phyloP scores from a whole-genome alignment of 805 yeast species.

The Cyberlindnera galapagoensis region DNA sequence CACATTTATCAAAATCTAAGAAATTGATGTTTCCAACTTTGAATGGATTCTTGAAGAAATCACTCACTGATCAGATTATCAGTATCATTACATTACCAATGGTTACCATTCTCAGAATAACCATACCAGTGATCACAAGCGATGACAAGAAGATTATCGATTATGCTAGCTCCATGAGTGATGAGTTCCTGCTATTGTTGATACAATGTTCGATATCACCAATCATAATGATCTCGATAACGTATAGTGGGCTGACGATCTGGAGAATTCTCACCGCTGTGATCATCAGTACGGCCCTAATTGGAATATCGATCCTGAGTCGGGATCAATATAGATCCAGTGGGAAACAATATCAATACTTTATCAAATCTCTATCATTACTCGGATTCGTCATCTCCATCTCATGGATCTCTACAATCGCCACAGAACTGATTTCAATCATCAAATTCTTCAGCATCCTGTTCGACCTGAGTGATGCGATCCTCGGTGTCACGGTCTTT shows the following conservation, averaged over 20 bases:
- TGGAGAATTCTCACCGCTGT: slow-evolving; percentile 1
- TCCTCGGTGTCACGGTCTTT: slow-evolving; percentile 82
- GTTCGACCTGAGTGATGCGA: slow-evolving; percentile 63
- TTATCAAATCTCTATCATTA: slow-evolving; percentile 23
- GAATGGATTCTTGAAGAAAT: slow-evolving; percentile 21
- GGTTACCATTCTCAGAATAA: slow-evolving; percentile 26
- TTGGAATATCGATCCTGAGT: too few relatives aligned
- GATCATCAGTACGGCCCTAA: slow-evolving; percentile 4
- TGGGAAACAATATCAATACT: background rate
- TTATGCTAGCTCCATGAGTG: slow-evolving; percentile 14
- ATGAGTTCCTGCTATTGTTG: slow-evolving; percentile 21
- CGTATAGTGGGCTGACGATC: too few relatives aligned
- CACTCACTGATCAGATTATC: slow-evolving; percentile 22
- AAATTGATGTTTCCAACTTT: slow-evolving; percentile 31
- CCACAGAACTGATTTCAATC: slow-evolving; percentile 48
- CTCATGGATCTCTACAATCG: slow-evolving; percentile 56
- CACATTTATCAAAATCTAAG: too few relatives aligned
- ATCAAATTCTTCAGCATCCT: slow-evolving; percentile 56
- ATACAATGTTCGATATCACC: slow-evolving; percentile 29
- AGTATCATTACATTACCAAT: slow-evolving; percentile 30
- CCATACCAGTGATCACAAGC: slow-evolving; percentile 28
- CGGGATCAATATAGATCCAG: too few relatives aligned
- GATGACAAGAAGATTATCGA: slow-evolving; percentile 19
- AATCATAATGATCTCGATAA: slow-evolving; percentile 10
- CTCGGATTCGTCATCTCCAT: slow-evolving; percentile 66